Evolutionary conservation across 2,329 filamentous ascomycete genomes (phyloP), one percentile per base, ranked within the genome.

Genomic region (Colletotrichum incanum): DNA sequence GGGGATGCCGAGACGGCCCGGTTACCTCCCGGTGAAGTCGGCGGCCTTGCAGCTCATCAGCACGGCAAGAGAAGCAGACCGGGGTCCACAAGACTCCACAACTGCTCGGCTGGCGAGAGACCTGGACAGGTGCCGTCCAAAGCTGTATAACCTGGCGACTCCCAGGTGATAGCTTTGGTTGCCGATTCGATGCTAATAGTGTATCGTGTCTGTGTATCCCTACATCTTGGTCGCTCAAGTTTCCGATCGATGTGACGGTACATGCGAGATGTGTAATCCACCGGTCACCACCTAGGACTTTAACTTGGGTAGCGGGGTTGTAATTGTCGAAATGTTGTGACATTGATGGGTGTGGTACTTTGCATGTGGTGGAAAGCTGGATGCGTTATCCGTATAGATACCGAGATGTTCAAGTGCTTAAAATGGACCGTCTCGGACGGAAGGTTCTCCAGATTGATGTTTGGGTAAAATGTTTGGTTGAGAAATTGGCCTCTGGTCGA

Each of bases 1-100:
- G 3, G 34, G 37, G 39, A 65, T 39, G 52, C 66, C 52, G 60
- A 69, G 66, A 65, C 52, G 60, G 60, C 23, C 31, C 26, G 67
- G 31, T n/a, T 20, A 11, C 37, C 43, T 69, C 61, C 66, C 59
- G 41, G 45, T 28, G 52, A 37, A 56, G 43, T 50, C 20, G 45
- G 67, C 18, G 59, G 60, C 49, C 26, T 41, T 55, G 31, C 34
- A 3, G 14, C 52, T 37, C 20, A 18, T n/a, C 34, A 20, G 20
- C 28, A 37, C 3, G 31, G 18, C 52, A 14, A 14, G 28, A 31
- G 50, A 37, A 31, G 54, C 55, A 59, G n/a, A 16, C 14, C 28
- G 55, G 23, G n/a, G 14, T 49, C 47, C 9, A 47, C 20, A 47
- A 11, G 20, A 47, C 43, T 16, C 47, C 47, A 49, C 43, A n/a